Evolutionary conservation across 106 monocot genomes (phyloP).

Genomic region (Platanthera guangdongensis): DNA sequence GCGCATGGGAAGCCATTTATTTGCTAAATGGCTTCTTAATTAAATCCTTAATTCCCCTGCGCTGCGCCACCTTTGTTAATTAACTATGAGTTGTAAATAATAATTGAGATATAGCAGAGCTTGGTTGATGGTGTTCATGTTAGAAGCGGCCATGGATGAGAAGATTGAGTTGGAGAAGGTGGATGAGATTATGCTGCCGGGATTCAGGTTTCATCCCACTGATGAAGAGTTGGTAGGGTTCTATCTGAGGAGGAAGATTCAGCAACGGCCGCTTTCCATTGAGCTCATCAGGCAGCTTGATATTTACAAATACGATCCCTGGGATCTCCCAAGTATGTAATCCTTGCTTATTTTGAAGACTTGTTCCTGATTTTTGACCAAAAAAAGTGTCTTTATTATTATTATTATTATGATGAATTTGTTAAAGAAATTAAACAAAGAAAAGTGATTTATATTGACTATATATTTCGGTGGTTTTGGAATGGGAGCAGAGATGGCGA

Average conservation of each 20-base stretch:
- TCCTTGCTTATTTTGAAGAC: background rate
- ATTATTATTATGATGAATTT: background rate
- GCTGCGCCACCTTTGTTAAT: background rate
- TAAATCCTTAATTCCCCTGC: background rate
- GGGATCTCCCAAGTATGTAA: conserved; percentile 76
- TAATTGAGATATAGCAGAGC: no score
- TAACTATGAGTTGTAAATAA: no score
- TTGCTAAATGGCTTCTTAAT: background rate
- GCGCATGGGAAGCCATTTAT: conserved; percentile 1
- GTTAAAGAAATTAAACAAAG: background rate
- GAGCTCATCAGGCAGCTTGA: conserved; percentile 77
- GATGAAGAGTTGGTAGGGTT: conserved; percentile 76
- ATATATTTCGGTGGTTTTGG: background rate
- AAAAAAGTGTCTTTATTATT: background rate
- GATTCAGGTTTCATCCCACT: conserved; percentile 65
- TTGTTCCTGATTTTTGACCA: background rate
- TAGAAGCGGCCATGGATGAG: conserved; percentile 31
- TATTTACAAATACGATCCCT: conserved; percentile 84
- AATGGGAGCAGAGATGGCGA: conserved; percentile 10
- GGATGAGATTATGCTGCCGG: conserved; percentile 60
- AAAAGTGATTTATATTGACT: no score
- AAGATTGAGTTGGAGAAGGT: conserved; percentile 39
- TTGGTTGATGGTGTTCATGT: background rate
- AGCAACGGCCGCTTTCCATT: conserved; percentile 52
- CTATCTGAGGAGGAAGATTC: conserved; percentile 68